These are phyloP conservation scores for Apophysomyces sp. DNA, from an alignment of 371 early-diverging fungal genomes.

Conservation along the genomic window DNA sequence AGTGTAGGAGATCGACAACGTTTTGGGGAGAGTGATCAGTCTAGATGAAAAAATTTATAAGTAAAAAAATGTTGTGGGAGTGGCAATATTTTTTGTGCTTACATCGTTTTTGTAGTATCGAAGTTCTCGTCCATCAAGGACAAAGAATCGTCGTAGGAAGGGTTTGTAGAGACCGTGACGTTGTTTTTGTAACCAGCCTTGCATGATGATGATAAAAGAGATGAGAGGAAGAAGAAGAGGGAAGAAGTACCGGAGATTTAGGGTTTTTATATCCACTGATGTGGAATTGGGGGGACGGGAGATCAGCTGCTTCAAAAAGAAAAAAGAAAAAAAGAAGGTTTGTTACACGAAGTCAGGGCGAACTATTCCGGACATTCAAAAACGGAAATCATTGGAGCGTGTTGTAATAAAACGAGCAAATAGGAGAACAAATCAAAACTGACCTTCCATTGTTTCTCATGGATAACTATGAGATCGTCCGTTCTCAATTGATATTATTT, in stretches of 20 bases:
- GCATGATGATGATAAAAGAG: not conserved
- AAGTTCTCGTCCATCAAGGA: conserved; percentile 19
- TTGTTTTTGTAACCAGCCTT: conserved; percentile 44
- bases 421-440: not conserved
- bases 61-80: not conserved
- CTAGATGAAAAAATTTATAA: conserved; percentile 3
- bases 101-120: conserved; percentile 23
- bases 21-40: conserved; percentile 1
- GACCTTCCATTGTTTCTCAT: not conserved
- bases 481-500: not conserved
- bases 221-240: not conserved
- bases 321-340: not conserved
- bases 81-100: not conserved
- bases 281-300: not conserved
- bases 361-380: conserved; percentile 1
- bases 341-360: not conserved
- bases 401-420: not conserved
- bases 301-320: not conserved
- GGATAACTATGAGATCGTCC: not conserved
- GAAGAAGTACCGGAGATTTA: not conserved
- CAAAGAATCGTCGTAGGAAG: conserved; percentile 22
- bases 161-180: conserved; percentile 36
- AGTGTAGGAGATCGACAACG: conserved; percentile 12
- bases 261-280: not conserved
- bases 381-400: not conserved